Base-by-base conservation (phyloP, 345 rosid genomes). In the Salix caprea region DNA sequence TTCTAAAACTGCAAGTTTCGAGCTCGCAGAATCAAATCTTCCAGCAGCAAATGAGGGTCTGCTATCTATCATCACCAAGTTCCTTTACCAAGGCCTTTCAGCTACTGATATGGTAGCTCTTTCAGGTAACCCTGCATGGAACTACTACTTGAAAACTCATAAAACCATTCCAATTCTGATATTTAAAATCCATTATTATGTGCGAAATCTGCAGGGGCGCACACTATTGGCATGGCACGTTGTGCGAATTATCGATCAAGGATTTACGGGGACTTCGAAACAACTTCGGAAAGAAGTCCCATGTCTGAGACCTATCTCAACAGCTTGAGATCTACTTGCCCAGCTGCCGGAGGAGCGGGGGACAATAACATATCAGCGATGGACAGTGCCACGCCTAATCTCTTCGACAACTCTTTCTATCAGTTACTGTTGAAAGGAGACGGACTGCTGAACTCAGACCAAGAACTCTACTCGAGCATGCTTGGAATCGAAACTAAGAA, bases 101-200 rank as follows among this genome's bases (percentile, higher is more conserved):
- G 93, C 89, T 58, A 90, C 90, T 4, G 99, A 95, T 74, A 78
- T 88, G 84, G 94, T 95, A 13, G 97, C 97, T 70, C 97, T 95
- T 62, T 32, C 89, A 2, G 99, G 97, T 92, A 88, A 46, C 30
- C n/a, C 24, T 40, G 56, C 34, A 23, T 32, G 37, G 34, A 72
- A 56, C 32, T 54, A 16, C 67, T 58, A 36, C n/a, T 72, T 16
- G 14, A 56, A 70, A 28, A 26, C 21, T 56, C 26, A 9, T 3
- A 56, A 56, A 23, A 56, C 23, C 28, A 56, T 56, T 56, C 26
- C 62, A 56, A 8, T n/a, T 56, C 14, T 1, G 8, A 56, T n/a
- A 9, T 56, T 9, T 56, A n/a, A 21, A 56, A 56, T n/a, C 28
- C 28, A n/a, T 24, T 71, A 11, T 11, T 46, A 11, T 65, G 21